Conservation (phyloP, 192 early-diverging fungal genomes). For the Coemansia umbellata region DNA sequence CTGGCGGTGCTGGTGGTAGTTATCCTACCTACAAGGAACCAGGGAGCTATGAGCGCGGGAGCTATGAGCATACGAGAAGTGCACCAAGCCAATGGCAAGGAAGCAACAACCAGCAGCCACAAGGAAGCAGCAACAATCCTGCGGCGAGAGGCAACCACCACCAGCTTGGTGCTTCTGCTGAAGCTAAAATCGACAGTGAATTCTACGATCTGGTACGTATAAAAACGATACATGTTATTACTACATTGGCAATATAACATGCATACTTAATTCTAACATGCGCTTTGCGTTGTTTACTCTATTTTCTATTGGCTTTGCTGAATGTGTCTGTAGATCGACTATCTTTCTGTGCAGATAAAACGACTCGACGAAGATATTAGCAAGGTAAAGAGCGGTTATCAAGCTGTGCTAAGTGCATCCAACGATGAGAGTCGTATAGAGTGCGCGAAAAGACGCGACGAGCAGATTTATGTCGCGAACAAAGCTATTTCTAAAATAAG, state of each 20-base stretch:
- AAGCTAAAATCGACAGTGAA: constrained; percentile 3
- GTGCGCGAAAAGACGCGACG: constrained; percentile 6
- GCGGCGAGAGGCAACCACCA: not conserved
- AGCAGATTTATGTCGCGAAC: constrained; percentile 7
- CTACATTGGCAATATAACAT: too few relatives aligned
- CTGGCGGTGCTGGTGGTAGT: too few relatives aligned
- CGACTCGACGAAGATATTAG: constrained; percentile 1
- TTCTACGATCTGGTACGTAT: constrained; percentile 3
- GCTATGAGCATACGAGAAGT: too few relatives aligned
- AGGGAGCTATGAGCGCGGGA: too few relatives aligned
- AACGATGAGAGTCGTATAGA: not conserved
- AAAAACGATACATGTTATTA: too few relatives aligned
- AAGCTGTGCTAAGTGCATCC: not conserved
- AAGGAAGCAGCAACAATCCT: not conserved
- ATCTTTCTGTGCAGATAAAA: not conserved
- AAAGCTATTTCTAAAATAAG: constrained; percentile 11
- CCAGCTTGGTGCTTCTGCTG: not conserved
- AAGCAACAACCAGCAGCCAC: too few relatives aligned
- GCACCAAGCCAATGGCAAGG: too few relatives aligned
- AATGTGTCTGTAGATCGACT: too few relatives aligned
- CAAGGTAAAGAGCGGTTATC: constrained; percentile 1
- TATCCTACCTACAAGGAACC: not conserved
- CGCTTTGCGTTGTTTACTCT: too few relatives aligned
- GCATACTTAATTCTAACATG: too few relatives aligned
- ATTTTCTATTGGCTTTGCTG: too few relatives aligned